Conservation (phyloP, 2,329 filamentous ascomycete genomes). For the Tolypocladium album region DNA sequence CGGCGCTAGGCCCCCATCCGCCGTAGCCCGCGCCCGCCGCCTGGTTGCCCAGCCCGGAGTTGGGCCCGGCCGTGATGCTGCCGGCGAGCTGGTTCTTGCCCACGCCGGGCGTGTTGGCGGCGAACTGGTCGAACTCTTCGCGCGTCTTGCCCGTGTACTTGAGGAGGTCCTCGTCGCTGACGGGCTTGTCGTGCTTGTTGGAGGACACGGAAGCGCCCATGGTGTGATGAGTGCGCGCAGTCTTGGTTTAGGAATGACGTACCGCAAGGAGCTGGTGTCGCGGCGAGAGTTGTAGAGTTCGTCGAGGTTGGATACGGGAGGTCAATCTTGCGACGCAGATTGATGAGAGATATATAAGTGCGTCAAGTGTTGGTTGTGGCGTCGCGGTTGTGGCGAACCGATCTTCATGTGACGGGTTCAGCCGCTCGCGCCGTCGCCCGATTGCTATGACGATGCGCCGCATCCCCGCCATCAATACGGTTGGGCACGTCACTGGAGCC, state of each 20-base stretch:
- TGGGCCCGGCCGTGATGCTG: constrained; percentile 16
- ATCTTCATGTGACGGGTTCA: background rate
- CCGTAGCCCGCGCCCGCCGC: constrained; percentile 18
- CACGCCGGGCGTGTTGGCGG: constrained; percentile 25
- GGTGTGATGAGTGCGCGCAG: background rate
- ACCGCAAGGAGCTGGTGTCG: too few relatives aligned
- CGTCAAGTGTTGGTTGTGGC: too few relatives aligned
- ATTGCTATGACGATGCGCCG: background rate
- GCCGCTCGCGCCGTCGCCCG: background rate
- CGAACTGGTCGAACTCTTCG: constrained; percentile 23
- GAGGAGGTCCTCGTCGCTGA: constrained; percentile 26
- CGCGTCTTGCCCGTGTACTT: constrained; percentile 30
- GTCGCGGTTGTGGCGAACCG: background rate
- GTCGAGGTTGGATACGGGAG: background rate
- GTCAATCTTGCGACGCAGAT: background rate
- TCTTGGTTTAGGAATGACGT: too few relatives aligned
- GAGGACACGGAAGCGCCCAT: background rate
- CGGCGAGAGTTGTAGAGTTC: background rate
- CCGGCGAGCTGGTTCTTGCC: constrained; percentile 28
- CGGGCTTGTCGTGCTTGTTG: constrained; percentile 15
- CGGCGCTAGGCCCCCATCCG: constrained; percentile 21
- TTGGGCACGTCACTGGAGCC: too few relatives aligned
- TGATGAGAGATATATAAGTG: background rate
- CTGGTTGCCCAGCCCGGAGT: constrained; percentile 18
- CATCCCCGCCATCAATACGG: background rate